These are phyloP conservation scores for Linaria vulgaris DNA, from an alignment of 257 asterid species.

Conservation along the genomic window DNA sequence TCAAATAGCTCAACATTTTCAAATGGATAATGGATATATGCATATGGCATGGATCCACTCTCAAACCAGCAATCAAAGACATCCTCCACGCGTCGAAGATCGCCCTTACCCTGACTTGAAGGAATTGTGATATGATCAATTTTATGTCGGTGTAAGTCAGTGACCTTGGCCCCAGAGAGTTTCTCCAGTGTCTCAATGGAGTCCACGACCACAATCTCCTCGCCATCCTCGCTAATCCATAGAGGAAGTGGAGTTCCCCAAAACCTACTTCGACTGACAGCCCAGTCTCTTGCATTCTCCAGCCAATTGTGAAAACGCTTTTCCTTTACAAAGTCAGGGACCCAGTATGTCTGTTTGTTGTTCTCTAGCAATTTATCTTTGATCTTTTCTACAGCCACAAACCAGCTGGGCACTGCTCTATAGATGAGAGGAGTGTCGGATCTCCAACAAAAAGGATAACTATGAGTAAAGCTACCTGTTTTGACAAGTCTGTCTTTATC, in stretches of 20 bases:
- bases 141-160: slow-evolving; percentile 91
- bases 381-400: slow-evolving; percentile 91
- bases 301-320: slow-evolving; percentile 98
- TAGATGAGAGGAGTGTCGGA: slow-evolving; percentile 97
- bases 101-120: slow-evolving; percentile 81
- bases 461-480: slow-evolving; percentile 77
- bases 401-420: slow-evolving; percentile 99
- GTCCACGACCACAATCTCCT: slow-evolving; percentile 81
- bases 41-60: slow-evolving; percentile 99
- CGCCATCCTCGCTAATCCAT: slow-evolving; percentile 91
- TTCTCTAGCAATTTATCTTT: slow-evolving; percentile 89
- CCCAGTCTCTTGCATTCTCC: slow-evolving; percentile 99
- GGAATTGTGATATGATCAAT: slow-evolving; percentile 95
- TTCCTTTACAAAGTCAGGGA: slow-evolving; percentile 97
- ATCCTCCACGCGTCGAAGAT: slow-evolving; percentile 91
- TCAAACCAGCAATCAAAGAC: slow-evolving; percentile 99
- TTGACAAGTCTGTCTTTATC: slow-evolving; percentile 88
- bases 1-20: slow-evolving; percentile 87
- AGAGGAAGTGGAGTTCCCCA: slow-evolving; percentile 99
- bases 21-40: slow-evolving; percentile 94
- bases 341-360: slow-evolving; percentile 91
- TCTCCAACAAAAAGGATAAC: slow-evolving; percentile 93
- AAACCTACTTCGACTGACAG: slow-evolving; percentile 96
- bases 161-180: slow-evolving; percentile 82
- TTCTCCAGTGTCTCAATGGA: slow-evolving; percentile 78